phyloP scores from a whole-genome alignment of 2,329 filamentous ascomycete genomes.

The Pezicula rhizophila region DNA sequence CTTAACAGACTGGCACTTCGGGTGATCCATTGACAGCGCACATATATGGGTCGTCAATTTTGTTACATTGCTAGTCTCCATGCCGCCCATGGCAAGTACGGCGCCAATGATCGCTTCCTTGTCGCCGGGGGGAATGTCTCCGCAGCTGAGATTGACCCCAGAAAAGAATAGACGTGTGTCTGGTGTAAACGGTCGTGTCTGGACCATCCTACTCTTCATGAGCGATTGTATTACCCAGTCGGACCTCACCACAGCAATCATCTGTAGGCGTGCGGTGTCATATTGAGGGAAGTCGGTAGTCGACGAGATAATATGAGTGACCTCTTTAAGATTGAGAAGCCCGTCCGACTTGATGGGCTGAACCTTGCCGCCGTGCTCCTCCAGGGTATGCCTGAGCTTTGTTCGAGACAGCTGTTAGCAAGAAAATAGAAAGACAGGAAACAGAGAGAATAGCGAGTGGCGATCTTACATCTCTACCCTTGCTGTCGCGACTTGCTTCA shows the following conservation, averaged over 20 bases:
- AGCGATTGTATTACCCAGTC: constrained; percentile 74
- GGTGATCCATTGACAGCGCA: constrained; percentile 68
- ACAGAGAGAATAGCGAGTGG: too few relatives aligned
- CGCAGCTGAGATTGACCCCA: constrained; percentile 75
- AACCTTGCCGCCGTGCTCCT: constrained; percentile 30
- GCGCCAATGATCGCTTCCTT: constrained; percentile 89
- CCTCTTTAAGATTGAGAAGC: constrained; percentile 33
- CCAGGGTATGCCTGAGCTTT: constrained; percentile 20
- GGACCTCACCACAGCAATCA: constrained; percentile 79
- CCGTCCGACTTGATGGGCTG: constrained; percentile 32
- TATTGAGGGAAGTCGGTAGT: constrained; percentile 93
- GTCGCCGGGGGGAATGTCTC: constrained; percentile 77
- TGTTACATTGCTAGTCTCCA: constrained; percentile 66
- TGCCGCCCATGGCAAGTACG: constrained; percentile 81
- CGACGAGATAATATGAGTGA: constrained; percentile 64
- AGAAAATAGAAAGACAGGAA: not conserved
- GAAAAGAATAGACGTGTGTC: constrained; percentile 89
- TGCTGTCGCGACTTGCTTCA: not conserved
- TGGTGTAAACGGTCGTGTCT: constrained; percentile 79
- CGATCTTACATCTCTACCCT: not conserved
- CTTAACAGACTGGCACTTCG: constrained; percentile 59
- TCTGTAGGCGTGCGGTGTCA: constrained; percentile 62
- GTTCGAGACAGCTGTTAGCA: not conserved
- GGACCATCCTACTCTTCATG: constrained; percentile 62
- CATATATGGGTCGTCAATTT: constrained; percentile 84